phyloP scores from a whole-genome alignment of 129 eudicot species.

The Erigeron canadensis region DNA sequence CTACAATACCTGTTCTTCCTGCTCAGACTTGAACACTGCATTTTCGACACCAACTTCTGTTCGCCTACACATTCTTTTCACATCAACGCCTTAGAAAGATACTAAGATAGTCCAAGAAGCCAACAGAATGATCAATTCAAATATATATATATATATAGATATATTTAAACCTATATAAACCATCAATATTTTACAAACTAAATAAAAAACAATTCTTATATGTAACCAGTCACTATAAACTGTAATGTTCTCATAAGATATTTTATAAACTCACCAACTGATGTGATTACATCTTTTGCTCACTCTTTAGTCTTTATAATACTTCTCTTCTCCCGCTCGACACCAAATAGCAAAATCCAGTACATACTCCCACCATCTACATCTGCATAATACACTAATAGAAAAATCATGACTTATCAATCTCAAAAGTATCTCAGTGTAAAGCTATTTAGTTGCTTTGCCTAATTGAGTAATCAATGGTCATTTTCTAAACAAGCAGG shows the following conservation, averaged over 20 bases:
- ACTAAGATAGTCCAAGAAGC: no score
- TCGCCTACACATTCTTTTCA: conserved; percentile 72
- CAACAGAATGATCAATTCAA: no score
- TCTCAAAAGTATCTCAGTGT: neutral
- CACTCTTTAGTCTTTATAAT: conserved; percentile 69
- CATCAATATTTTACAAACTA: no score
- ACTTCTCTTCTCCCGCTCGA: conserved; percentile 73
- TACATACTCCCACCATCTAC: conserved; percentile 84
- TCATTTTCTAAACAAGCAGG: conserved; percentile 68
- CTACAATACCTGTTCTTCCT: conserved; percentile 70
- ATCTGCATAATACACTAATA: no score
- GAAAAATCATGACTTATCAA: no score
- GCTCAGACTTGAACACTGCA: conserved; percentile 65
- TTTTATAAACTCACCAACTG: conserved; percentile 59
- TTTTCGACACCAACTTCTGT: conserved; percentile 67
- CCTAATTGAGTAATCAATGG: conserved; percentile 50
- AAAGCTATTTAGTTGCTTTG: conserved; percentile 55
- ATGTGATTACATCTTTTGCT: conserved; percentile 69
- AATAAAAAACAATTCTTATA: no score
- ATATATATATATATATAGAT: no score
- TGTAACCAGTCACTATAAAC: no score
- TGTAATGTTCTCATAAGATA: neutral
- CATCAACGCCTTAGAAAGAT: conserved; percentile 80
- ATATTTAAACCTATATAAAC: no score
- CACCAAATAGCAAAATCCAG: conserved; percentile 85